phyloP scores from a whole-genome alignment of 139 green algal genomes.

The Chlamydomonas sphaeroides region DNA sequence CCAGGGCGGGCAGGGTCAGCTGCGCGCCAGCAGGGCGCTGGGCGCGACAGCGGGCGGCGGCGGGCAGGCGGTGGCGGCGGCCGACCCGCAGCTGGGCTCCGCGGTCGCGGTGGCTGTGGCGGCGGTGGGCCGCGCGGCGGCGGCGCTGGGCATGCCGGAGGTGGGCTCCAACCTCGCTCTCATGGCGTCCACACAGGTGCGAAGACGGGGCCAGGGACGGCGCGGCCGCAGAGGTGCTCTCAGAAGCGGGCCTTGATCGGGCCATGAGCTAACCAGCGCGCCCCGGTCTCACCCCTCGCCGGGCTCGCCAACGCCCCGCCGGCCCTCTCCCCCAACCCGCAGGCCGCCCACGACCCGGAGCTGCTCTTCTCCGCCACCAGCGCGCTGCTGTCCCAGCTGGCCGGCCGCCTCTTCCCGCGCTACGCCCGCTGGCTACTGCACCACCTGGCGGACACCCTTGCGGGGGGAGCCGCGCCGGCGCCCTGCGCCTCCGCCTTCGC shows the following conservation, averaged over 20 bases:
- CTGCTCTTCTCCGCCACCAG: constrained; percentile 21
- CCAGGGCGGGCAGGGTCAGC: too few species aligned
- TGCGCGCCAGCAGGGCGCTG: too few species aligned
- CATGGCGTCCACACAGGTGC: constrained; percentile 26
- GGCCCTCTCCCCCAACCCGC: neutral
- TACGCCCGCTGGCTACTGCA: constrained; percentile 49
- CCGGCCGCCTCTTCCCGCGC: constrained; percentile 43
- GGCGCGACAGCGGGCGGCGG: too few species aligned
- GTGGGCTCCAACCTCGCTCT: constrained; percentile 45
- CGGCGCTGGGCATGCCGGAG: constrained; percentile 51
- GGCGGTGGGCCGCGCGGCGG: constrained; percentile 48
- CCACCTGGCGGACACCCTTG: constrained; percentile 37
- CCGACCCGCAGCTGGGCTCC: constrained; percentile 7
- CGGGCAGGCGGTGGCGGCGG: neutral
- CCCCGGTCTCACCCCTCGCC: neutral
- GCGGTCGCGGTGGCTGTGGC: constrained; percentile 8
- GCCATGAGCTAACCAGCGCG: neutral
- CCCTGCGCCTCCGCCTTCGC: too few species aligned
- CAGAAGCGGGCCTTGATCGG: too few species aligned
- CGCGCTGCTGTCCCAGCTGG: constrained; percentile 27
- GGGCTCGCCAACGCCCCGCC: neutral
- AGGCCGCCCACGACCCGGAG: neutral
- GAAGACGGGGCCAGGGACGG: constrained; percentile 23
- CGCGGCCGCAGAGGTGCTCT: neutral
- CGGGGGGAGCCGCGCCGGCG: neutral